phyloP scores from a whole-genome alignment of 768 basidiomycete genomes.

The Tulasnella sp. region DNA sequence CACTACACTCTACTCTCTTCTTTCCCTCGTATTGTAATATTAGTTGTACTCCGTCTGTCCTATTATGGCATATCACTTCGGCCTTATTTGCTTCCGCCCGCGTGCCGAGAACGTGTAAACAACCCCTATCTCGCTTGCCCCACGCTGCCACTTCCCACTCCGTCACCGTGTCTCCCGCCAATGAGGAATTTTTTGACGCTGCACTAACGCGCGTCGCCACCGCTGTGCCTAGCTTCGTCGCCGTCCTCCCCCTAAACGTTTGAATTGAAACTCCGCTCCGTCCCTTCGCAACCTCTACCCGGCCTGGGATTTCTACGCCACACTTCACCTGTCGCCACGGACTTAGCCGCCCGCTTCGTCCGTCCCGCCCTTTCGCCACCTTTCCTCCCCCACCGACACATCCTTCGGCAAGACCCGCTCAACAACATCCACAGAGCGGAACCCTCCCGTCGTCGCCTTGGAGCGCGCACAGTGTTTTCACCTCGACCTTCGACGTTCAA shows the following conservation, averaged over 20 bases:
- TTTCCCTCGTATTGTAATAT: background rate
- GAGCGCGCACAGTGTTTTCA: background rate
- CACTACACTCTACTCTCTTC: background rate
- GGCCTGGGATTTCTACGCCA: background rate
- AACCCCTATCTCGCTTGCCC: background rate
- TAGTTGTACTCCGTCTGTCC: background rate
- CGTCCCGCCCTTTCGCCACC: background rate
- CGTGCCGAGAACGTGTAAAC: background rate
- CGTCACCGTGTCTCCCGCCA: background rate
- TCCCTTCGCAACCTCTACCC: background rate
- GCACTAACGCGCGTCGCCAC: background rate
- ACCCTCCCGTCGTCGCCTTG: background rate
- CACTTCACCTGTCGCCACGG: background rate
- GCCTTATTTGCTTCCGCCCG: background rate
- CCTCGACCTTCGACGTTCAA: background rate
- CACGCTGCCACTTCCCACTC: background rate
- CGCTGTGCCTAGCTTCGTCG: background rate
- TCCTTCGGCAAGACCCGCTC: background rate
- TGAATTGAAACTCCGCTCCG: background rate
- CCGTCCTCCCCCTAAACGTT: background rate
- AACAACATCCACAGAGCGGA: background rate
- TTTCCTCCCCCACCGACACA: background rate
- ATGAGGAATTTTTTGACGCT: background rate
- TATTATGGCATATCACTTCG: background rate
- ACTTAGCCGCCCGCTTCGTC: background rate